Evolutionary conservation across 768 basidiomycete genomes (phyloP).

Genomic region (Dentipellis fragilis): DNA sequence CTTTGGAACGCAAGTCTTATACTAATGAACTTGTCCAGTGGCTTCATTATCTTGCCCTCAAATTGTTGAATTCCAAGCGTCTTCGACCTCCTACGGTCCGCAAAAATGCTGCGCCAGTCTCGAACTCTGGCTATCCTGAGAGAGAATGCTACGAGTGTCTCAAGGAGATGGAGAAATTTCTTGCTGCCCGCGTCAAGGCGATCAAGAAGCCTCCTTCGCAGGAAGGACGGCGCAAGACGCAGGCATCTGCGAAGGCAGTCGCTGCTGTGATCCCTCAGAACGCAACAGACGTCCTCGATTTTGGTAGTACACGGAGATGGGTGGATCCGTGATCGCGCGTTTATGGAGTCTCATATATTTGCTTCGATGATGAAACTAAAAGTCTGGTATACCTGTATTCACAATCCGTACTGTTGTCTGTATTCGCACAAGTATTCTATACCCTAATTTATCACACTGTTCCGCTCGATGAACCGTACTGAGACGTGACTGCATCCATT

Average conservation of each 20-base stretch:
- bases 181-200: slow-evolving; percentile 36
- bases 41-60: slow-evolving; percentile 75
- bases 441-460: too few species aligned
- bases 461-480: too few species aligned
- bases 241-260: slow-evolving; percentile 16
- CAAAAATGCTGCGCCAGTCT: slow-evolving; percentile 16
- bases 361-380: too few species aligned
- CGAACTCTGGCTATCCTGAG: slow-evolving; percentile 40
- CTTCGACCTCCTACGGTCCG: slow-evolving; percentile 35
- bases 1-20: not conserved
- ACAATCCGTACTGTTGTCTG: too few species aligned
- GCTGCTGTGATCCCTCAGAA: slow-evolving; percentile 18
- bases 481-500: too few species aligned
- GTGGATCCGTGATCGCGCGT: slow-evolving; percentile 19
- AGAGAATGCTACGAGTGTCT: slow-evolving; percentile 62
- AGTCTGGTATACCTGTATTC: too few species aligned
- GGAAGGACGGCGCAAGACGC: slow-evolving; percentile 29
- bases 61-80: slow-evolving; percentile 62
- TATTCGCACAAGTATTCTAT: too few species aligned
- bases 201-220: slow-evolving; percentile 19
- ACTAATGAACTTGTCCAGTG: slow-evolving; percentile 43
- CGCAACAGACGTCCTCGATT: slow-evolving; percentile 53
- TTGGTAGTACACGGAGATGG: slow-evolving; percentile 57
- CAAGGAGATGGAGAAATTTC: slow-evolving; percentile 51
- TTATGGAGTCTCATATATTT: not conserved